Evolutionary conservation across 2,329 filamentous ascomycete genomes (phyloP).

Genomic region (Aspergillus terreus): DNA sequence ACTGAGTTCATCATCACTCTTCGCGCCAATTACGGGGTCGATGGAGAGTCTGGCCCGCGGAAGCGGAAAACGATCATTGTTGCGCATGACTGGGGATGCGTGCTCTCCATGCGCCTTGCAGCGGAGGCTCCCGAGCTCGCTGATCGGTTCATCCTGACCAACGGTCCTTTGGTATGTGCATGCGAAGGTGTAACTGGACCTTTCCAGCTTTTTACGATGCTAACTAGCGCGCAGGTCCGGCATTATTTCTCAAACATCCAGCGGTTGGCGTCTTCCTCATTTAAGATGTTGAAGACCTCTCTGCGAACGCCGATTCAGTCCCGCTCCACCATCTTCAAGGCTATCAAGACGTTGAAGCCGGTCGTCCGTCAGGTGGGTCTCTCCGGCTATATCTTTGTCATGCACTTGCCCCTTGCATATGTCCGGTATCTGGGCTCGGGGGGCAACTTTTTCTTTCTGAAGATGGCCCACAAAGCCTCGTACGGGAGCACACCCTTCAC

Average conservation of each 20-base stretch:
- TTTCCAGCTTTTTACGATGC: background rate
- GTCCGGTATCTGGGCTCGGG: constrained; percentile 44
- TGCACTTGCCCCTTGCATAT: constrained; percentile 48
- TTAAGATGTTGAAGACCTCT: constrained; percentile 51
- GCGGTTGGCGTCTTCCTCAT: constrained; percentile 39
- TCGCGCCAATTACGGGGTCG: constrained; percentile 44
- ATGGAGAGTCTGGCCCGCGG: constrained; percentile 25
- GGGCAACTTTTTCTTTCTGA: constrained; percentile 49
- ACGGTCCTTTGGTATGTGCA: constrained; percentile 50
- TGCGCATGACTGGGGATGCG: constrained; percentile 54
- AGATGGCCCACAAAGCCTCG: constrained; percentile 37
- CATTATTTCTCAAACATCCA: constrained; percentile 38
- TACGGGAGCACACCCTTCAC: constrained; percentile 34
- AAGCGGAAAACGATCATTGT: constrained; percentile 47
- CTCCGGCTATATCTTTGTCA: constrained; percentile 55
- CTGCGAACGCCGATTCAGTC: constrained; percentile 42
- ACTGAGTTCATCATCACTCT: constrained; percentile 52
- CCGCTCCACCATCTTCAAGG: constrained; percentile 43
- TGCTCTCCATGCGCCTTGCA: constrained; percentile 54
- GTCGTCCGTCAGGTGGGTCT: constrained; percentile 46
- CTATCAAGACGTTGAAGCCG: constrained; percentile 42
- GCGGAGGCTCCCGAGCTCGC: constrained; percentile 55
- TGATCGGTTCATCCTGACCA: constrained; percentile 54
- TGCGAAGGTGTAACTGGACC: too few species aligned
- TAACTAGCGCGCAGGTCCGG: background rate